These are phyloP conservation scores for Sporothrix globosa DNA, from an alignment of 2,329 filamentous ascomycete species.

Conservation along the genomic window DNA sequence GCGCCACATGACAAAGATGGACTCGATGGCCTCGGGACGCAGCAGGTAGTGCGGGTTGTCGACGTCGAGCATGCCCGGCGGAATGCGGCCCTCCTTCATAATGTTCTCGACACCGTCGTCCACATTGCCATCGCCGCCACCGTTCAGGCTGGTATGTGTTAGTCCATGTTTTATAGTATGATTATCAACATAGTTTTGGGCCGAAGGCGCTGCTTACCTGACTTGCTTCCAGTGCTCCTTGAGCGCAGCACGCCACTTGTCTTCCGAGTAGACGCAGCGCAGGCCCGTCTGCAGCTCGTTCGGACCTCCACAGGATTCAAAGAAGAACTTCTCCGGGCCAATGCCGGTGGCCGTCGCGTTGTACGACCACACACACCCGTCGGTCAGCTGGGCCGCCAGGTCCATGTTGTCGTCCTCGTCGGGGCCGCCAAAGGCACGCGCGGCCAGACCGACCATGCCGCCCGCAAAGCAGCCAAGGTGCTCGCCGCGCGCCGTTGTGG, in stretches of 20 bases:
- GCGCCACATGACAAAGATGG: constrained; percentile 76
- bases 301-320: constrained; percentile 46
- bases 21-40: constrained; percentile 78
- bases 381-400: constrained; percentile 61
- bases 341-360: constrained; percentile 60
- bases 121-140: constrained; percentile 24
- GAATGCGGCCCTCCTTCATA: constrained; percentile 52
- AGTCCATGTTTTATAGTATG: not conserved
- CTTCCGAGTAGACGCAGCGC: constrained; percentile 38
- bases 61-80: constrained; percentile 59
- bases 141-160: constrained; percentile 3
- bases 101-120: constrained; percentile 43
- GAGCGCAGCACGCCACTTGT: constrained; percentile 39
- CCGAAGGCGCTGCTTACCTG: not conserved
- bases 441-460: constrained; percentile 66
- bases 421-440: constrained; percentile 60
- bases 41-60: constrained; percentile 65
- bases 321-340: constrained; percentile 62
- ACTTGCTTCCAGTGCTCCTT: constrained; percentile 33
- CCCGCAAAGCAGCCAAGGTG: constrained; percentile 67
- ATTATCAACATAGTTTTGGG: not conserved
- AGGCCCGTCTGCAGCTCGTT: constrained; percentile 36
- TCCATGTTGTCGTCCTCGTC: constrained; percentile 60
- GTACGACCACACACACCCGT: constrained; percentile 69
- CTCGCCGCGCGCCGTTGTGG: constrained; percentile 48